phyloP scores from a whole-genome alignment of 352 stramenopile genomes.

The Pilasporangium apinafurcum region DNA sequence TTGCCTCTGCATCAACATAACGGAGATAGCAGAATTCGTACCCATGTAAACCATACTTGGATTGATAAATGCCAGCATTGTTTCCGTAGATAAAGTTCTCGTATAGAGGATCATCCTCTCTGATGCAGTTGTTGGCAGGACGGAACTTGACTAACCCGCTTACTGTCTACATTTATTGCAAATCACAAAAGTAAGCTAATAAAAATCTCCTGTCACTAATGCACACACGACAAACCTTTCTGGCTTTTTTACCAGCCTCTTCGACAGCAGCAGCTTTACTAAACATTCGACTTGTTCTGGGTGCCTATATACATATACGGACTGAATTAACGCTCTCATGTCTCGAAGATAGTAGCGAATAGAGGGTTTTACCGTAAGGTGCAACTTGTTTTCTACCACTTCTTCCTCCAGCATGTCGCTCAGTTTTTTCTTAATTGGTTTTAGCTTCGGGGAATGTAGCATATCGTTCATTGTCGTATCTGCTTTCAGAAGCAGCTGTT shows the following conservation, averaged over 20 bases:
- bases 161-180: constrained; percentile 16
- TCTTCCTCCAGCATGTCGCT: constrained; percentile 44
- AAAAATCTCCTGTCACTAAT: background rate
- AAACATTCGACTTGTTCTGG: constrained; percentile 13
- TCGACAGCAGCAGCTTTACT: constrained; percentile 15
- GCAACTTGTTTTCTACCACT: constrained; percentile 16
- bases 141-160: constrained; percentile 45
- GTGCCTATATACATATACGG: constrained; percentile 6
- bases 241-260: constrained; percentile 28
- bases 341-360: too few relatives aligned
- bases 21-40: constrained; percentile 61
- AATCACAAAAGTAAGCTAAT: background rate
- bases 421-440: constrained; percentile 45
- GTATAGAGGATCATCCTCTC: constrained; percentile 9
- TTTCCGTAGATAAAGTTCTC: constrained; percentile 51
- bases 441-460: constrained; percentile 25
- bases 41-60: constrained; percentile 50
- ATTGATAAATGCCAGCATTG: constrained; percentile 47
- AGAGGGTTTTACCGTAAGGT: constrained; percentile 30
- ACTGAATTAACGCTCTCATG: background rate
- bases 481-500: constrained; percentile 10
- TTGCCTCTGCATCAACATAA: constrained; percentile 20
- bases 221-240: constrained; percentile 15
- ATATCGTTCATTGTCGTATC: constrained; percentile 19
- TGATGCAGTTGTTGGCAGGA: constrained; percentile 29